Evolutionary conservation across 2,329 filamentous ascomycete genomes (phyloP).

Genomic region (Cercospora sesami): DNA sequence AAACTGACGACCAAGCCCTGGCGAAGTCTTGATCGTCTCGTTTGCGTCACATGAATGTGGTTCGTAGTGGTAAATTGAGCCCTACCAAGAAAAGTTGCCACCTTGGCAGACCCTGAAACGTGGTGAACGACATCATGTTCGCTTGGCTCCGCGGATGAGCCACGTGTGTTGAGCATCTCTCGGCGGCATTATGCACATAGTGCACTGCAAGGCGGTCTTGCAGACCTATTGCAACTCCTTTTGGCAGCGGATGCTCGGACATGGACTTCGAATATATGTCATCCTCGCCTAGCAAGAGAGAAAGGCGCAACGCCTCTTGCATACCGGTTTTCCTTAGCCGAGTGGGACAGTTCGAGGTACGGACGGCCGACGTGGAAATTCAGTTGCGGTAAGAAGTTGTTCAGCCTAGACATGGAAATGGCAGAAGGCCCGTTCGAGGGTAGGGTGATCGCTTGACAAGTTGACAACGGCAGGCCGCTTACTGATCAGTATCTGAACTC

Average conservation of each 20-base stretch:
- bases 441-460: not conserved
- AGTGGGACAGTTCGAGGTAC: not conserved
- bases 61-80: not conserved
- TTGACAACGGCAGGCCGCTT: too few species aligned
- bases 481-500: too few species aligned
- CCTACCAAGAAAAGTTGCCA: constrained; percentile 3
- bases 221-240: not conserved
- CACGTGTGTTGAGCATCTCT: not conserved
- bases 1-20: not conserved
- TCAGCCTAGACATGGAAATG: not conserved
- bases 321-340: not conserved
- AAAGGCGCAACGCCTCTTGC: not conserved
- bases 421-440: not conserved
- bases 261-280: not conserved
- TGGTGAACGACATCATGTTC: constrained; percentile 11
- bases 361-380: not conserved
- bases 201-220: not conserved
- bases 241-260: not conserved
- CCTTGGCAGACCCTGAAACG: constrained; percentile 13
- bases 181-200: not conserved
- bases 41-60: constrained; percentile 10
- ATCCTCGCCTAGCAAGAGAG: not conserved
- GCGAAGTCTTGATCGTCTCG: constrained; percentile 6
- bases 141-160: constrained; percentile 10
- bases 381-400: not conserved